Evolutionary conservation across 169 alveolate species (phyloP).

Genomic region (Cryptosporidium muris): DNA sequence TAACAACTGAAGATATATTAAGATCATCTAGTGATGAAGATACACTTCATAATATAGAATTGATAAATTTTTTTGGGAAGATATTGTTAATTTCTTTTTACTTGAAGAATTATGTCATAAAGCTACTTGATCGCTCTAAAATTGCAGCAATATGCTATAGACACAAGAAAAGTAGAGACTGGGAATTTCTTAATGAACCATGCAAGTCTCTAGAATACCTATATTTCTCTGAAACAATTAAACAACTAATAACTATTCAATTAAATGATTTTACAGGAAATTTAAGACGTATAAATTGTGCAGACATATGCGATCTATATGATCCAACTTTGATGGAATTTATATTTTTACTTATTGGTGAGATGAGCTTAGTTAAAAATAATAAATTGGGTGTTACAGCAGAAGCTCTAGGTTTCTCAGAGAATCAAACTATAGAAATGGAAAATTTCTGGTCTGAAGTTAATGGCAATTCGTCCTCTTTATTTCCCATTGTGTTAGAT

Average conservation of each 20-base stretch:
- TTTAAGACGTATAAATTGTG: background rate
- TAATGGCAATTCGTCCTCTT: background rate
- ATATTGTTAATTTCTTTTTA: conserved; percentile 24
- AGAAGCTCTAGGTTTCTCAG: conserved; percentile 11
- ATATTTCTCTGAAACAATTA: conserved; percentile 25
- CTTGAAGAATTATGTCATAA: conserved; percentile 6
- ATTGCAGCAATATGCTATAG: conserved; percentile 7
- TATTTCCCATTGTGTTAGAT: conserved; percentile 27
- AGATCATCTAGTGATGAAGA: conserved; percentile 10
- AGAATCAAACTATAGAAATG: background rate
- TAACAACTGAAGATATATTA: conserved; percentile 37
- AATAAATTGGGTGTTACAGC: background rate
- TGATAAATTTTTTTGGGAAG: conserved; percentile 32
- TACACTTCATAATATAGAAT: conserved; percentile 30
- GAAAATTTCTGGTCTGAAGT: conserved; percentile 26
- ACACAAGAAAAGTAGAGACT: background rate
- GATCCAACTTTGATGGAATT: conserved; percentile 53
- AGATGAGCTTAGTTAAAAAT: conserved; percentile 3
- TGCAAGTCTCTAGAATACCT: conserved; percentile 50
- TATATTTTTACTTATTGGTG: conserved; percentile 33
- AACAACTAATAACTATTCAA: conserved; percentile 20
- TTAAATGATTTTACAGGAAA: background rate
- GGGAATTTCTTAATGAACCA: conserved; percentile 9
- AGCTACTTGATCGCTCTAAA: conserved; percentile 22
- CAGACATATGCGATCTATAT: conserved; percentile 20